A percentile compares a stretch with the other conserved stretches of the same genome.
phyloP scores from a whole-genome alignment of 441 rosid genomes.

The Eruca vesicaria region DNA sequence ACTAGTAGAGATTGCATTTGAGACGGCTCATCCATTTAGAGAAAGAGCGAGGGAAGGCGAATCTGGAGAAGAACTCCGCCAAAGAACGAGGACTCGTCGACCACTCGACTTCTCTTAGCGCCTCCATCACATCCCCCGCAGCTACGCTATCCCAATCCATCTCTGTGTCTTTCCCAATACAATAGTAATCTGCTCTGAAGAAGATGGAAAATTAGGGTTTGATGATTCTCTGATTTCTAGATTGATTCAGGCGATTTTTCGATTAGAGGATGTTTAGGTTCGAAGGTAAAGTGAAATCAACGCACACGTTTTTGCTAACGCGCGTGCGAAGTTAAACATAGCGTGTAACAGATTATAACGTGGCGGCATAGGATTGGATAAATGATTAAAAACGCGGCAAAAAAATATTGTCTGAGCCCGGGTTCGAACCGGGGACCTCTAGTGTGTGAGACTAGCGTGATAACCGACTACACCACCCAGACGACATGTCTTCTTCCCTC shows the following conservation, averaged over 20 bases:
- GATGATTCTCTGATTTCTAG: neutral
- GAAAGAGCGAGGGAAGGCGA: constrained; percentile 39
- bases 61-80: constrained; percentile 40
- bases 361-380: neutral
- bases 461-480: constrained; percentile 99
- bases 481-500: constrained; percentile 12
- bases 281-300: neutral
- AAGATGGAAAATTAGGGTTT: neutral
- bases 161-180: constrained; percentile 3
- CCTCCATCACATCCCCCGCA: constrained; percentile 38
- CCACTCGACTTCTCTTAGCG: constrained; percentile 42
- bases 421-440: constrained; percentile 68
- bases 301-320: neutral
- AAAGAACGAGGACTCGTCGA: constrained; percentile 38
- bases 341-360: neutral
- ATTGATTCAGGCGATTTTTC: neutral
- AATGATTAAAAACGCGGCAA: constrained; percentile 1
- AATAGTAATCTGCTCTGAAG: neutral
- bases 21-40: constrained; percentile 43
- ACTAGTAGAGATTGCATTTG: constrained; percentile 49
- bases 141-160: constrained; percentile 45
- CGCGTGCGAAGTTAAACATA: neutral
- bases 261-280: constrained; percentile 6
- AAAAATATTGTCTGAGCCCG: constrained; percentile 3
- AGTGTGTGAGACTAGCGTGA: constrained; percentile 99